These are phyloP conservation scores for Saccharum hybrid DNA, from an alignment of 202 grass and related monocot species.

Conservation along the genomic window DNA sequence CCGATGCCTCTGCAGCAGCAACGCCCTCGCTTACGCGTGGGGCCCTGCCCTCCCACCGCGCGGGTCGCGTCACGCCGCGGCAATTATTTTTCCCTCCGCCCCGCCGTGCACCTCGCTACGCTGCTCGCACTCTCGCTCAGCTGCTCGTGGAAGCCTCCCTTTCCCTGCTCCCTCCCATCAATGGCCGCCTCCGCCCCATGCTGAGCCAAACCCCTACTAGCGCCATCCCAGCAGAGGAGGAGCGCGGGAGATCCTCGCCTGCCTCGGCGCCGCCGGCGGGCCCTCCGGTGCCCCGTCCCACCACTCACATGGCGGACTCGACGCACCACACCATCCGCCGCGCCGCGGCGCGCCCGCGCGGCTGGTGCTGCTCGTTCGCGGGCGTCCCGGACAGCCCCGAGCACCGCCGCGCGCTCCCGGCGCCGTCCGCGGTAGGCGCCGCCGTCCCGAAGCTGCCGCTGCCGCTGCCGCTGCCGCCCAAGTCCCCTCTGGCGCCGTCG, in stretches of 20 bases:
- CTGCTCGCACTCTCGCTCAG: background rate
- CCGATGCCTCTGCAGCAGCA: background rate
- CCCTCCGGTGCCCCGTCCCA: background rate
- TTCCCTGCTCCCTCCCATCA: background rate
- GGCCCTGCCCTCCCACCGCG: background rate
- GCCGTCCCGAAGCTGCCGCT: slow-evolving; percentile 21
- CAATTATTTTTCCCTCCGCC: slow-evolving; percentile 33
- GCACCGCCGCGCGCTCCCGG: background rate
- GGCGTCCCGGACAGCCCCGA: slow-evolving; percentile 69
- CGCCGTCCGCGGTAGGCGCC: background rate
- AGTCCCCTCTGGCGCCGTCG: slow-evolving; percentile 52
- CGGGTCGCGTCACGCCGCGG: slow-evolving; percentile 28
- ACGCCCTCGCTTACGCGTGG: background rate
- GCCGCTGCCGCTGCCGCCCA: slow-evolving; percentile 35
- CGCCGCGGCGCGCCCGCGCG: slow-evolving; percentile 37
- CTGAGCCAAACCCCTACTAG: slow-evolving; percentile 17
- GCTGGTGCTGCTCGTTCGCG: slow-evolving; percentile 85
- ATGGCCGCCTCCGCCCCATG: slow-evolving; percentile 12
- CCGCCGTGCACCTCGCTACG: background rate
- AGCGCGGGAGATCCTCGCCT: background rate
- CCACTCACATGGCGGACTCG: slow-evolving; percentile 52
- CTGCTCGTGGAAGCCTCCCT: too few species aligned
- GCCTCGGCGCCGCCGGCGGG: background rate
- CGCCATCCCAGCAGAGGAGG: background rate
- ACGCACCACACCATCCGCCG: slow-evolving; percentile 52